Evolutionary conservation across 805 yeast species (phyloP).

Genomic region (Candida hispaniensis): DNA sequence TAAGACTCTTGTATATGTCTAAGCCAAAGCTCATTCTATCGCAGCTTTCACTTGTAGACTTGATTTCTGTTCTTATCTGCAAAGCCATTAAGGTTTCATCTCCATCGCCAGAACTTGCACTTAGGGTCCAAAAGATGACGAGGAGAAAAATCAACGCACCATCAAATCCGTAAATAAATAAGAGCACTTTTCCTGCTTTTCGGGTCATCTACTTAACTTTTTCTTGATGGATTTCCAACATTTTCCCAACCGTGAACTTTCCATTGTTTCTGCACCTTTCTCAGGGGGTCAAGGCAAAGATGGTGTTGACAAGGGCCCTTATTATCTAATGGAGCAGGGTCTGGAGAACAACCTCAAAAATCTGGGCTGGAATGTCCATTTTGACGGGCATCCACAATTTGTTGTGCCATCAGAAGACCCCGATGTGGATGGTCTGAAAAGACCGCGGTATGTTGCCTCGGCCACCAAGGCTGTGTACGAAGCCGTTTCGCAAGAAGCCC

Average conservation of each 20-base stretch:
- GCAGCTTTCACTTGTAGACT: not conserved
- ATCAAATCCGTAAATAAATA: constrained; percentile 1
- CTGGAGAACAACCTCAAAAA: constrained; percentile 48
- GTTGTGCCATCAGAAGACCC: constrained; percentile 38
- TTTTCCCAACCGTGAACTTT: constrained; percentile 43
- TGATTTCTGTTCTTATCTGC: not conserved
- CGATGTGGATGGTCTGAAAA: constrained; percentile 47
- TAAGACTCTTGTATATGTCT: not conserved
- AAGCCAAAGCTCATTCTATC: no score
- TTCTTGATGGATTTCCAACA: constrained; percentile 31
- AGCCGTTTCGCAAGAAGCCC: constrained; percentile 44
- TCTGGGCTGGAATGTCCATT: constrained; percentile 63
- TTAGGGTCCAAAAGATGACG: constrained; percentile 4
- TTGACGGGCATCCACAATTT: constrained; percentile 27
- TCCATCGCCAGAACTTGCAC: constrained; percentile 16
- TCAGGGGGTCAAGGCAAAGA: constrained; percentile 90
- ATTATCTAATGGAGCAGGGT: constrained; percentile 62
- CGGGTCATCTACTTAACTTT: not conserved
- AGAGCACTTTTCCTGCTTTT: not conserved
- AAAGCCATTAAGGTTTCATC: constrained; percentile 7
- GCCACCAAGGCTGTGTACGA: constrained; percentile 56
- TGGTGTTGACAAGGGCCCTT: constrained; percentile 95
- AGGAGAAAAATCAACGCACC: not conserved
- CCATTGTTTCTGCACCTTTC: constrained; percentile 84
- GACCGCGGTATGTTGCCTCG: constrained; percentile 66